A percentile compares a stretch with the other conserved stretches of the same genome.
Evolutionary conservation across 352 stramenopile genomes (phyloP).

Genomic region (Phytophthora ohioensis): DNA sequence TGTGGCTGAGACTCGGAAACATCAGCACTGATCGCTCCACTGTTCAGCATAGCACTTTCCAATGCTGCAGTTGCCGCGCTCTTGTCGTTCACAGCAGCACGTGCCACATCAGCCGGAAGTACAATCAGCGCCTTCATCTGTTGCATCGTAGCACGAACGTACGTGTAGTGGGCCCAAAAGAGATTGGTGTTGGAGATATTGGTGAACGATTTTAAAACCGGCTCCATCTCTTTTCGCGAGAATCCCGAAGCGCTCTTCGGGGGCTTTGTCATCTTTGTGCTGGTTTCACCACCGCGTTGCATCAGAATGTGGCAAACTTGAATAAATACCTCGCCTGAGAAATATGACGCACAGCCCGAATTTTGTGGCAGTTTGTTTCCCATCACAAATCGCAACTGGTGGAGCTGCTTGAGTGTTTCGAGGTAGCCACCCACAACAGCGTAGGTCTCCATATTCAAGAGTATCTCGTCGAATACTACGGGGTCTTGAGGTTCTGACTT

Average conservation of each 20-base stretch:
- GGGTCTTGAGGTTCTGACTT: slow-evolving; percentile 11
- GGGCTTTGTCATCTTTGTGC: slow-evolving; percentile 21
- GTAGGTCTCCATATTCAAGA: slow-evolving; percentile 63
- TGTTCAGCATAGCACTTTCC: slow-evolving; percentile 31
- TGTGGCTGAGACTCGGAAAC: neutral
- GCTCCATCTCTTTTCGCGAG: slow-evolving; percentile 39
- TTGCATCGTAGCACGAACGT: slow-evolving; percentile 40
- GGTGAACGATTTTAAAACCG: slow-evolving; percentile 32
- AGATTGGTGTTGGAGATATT: slow-evolving; percentile 27
- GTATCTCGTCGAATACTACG: slow-evolving; percentile 42
- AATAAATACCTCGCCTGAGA: slow-evolving; percentile 76
- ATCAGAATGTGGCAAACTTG: slow-evolving; percentile 54
- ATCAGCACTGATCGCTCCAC: neutral
- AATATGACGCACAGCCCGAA: slow-evolving; percentile 59
- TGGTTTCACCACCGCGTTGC: slow-evolving; percentile 12
- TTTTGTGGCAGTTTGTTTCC: slow-evolving; percentile 51
- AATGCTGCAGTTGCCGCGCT: slow-evolving; percentile 25
- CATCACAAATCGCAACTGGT: slow-evolving; percentile 60
- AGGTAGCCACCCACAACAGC: slow-evolving; percentile 55
- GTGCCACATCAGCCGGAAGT: slow-evolving; percentile 22
- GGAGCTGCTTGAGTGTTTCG: slow-evolving; percentile 63
- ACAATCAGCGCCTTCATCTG: slow-evolving; percentile 42
- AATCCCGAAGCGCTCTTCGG: slow-evolving; percentile 21
- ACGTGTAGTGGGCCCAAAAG: slow-evolving; percentile 48
- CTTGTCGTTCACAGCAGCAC: slow-evolving; percentile 14